Base-by-base conservation (phyloP, 2,329 filamentous ascomycete genomes). In the Colletotrichum trifolii region DNA sequence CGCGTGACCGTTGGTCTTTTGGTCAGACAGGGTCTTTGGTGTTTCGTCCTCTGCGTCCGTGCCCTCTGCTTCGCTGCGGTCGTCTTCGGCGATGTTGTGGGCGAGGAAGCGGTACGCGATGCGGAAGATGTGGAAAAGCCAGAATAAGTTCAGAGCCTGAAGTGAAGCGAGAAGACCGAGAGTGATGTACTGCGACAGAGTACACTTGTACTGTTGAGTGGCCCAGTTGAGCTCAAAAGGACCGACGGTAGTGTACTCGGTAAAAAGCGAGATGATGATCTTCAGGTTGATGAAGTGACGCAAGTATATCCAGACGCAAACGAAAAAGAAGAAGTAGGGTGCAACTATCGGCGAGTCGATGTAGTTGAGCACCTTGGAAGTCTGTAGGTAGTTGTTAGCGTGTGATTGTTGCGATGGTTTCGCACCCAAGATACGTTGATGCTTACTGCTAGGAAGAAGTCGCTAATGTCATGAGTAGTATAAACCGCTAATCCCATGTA, bases 401-500 rank as follows among this genome's bases (percentile, higher is more conserved):
- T 11, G 15, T 38, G 5, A 9, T 25, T n/a, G 3, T 17, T 25
- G 25, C 25, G 25, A 4, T 25, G 25, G 25, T 25, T 25, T 25
- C 7, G 25, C 6, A n/a, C n/a, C 13, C 15, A 36, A 42, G 38
- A 36, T 17, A 25, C 5, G 43, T 15, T 36, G n/a, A 55, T 17
- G 80, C 90, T 79, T 87, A 94, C 92, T 42, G 95, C 94, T 48
- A 97, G 86, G 87, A 97, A 97, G 81, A 97, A 97, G 77, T 97
- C 94, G 66, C 90, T 94, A 67, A 97, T 92, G 75, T 98, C 94
- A 78, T 97, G 93, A 9, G 94, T 97, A 67, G 96, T 93, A 78
- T 97, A 98, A 39, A 98, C 93, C 17, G 93, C 92, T 60, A 97
- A 81, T 34, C 94, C 94, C 76, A 98, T 96, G 79, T 97, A 95